Conservation (phyloP, 768 basidiomycete genomes). For the Russula sp. region DNA sequence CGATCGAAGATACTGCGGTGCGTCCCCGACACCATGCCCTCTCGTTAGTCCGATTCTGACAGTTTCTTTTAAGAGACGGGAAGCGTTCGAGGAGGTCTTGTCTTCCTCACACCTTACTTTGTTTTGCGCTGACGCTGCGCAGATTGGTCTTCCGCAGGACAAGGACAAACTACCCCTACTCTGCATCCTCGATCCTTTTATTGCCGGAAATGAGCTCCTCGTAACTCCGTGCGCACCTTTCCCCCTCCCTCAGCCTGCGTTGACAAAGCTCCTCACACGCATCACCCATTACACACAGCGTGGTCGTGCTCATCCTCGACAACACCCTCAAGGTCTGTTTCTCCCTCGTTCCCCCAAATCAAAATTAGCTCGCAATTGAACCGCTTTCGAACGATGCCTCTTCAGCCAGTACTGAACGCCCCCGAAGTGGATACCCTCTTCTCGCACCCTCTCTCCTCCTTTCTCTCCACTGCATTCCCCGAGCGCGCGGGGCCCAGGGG, state of each 20-base stretch:
- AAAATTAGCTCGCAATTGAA: background rate
- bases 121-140: background rate
- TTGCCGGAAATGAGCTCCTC: constrained; percentile 61
- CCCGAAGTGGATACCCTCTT: constrained; percentile 77
- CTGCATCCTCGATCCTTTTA: constrained; percentile 72
- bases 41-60: background rate
- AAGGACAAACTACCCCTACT: constrained; percentile 61
- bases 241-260: background rate
- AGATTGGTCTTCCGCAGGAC: constrained; percentile 83
- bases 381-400: background rate
- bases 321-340: constrained; percentile 55
- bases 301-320: constrained; percentile 80
- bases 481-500: constrained; percentile 4
- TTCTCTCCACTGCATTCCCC: constrained; percentile 52
- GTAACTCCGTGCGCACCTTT: constrained; percentile 71
- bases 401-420: constrained; percentile 69
- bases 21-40: constrained; percentile 24
- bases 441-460: constrained; percentile 74
- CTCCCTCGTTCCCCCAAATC: background rate
- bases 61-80: constrained; percentile 50
- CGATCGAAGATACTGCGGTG: constrained; percentile 77
- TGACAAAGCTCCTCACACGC: background rate
- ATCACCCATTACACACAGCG: constrained; percentile 36
- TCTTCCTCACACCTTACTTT: background rate
- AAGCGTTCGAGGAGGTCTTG: constrained; percentile 83